Conservation (phyloP, 2,329 filamentous ascomycete genomes). For the Madurella mycetomatis region DNA sequence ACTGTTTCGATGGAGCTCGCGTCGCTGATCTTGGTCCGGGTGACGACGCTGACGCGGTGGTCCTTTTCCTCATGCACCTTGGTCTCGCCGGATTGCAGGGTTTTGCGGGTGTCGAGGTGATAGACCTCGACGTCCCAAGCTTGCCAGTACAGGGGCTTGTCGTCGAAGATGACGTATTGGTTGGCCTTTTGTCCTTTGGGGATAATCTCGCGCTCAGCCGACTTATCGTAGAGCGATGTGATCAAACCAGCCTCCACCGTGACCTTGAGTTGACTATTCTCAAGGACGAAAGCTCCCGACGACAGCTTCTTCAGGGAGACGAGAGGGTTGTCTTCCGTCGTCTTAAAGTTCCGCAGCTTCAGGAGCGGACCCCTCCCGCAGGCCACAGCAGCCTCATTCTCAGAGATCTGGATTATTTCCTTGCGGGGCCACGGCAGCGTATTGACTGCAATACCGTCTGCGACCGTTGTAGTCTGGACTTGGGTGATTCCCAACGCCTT, state of each 20-base stretch:
- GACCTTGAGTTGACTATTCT: constrained; percentile 73
- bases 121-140: constrained; percentile 98
- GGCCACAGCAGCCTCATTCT: constrained; percentile 49
- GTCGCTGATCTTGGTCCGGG: constrained; percentile 82
- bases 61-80: constrained; percentile 66
- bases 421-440: constrained; percentile 81
- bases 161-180: constrained; percentile 90
- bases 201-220: constrained; percentile 71
- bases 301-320: constrained; percentile 49
- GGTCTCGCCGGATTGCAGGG: constrained; percentile 65
- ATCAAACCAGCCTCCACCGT: constrained; percentile 72
- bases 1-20: constrained; percentile 82
- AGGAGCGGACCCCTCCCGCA: constrained; percentile 53
- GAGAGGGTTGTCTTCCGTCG: constrained; percentile 39
- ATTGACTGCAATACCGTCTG: constrained; percentile 65
- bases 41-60: constrained; percentile 75
- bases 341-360: constrained; percentile 47
- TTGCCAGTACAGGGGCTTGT: constrained; percentile 96
- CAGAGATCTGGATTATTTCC: constrained; percentile 64
- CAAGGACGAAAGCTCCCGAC: constrained; percentile 67
- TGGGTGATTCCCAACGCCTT: constrained; percentile 60
- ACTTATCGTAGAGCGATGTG: constrained; percentile 75
- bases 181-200: constrained; percentile 72
- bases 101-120: constrained; percentile 80
- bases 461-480: constrained; percentile 36